phyloP scores from a whole-genome alignment of 2,329 filamentous ascomycete species.

The Botryosphaeria dothidea region DNA sequence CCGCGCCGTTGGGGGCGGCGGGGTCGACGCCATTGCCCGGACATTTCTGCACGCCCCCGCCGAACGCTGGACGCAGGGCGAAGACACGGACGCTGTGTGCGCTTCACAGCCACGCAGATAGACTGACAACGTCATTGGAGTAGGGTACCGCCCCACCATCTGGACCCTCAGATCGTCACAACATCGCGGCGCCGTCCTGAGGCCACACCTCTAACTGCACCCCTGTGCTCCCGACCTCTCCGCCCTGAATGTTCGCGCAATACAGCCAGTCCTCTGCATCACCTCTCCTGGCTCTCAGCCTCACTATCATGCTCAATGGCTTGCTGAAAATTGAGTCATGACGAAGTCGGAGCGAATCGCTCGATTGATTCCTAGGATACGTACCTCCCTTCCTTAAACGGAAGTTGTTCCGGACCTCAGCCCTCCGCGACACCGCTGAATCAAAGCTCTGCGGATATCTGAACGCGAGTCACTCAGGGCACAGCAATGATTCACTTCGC shows the following conservation, averaged over 20 bases:
- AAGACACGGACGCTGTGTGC: background rate
- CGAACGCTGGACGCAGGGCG: background rate
- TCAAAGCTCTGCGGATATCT: background rate
- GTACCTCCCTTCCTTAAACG: background rate
- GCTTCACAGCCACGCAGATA: background rate
- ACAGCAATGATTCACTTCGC: background rate
- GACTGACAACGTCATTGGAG: background rate
- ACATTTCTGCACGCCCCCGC: background rate
- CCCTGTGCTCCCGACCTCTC: background rate
- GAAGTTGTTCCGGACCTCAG: background rate
- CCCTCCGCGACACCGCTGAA: background rate
- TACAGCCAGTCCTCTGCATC: background rate
- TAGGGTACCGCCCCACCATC: background rate
- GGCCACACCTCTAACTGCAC: background rate
- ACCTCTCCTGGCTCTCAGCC: background rate
- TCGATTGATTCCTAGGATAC: background rate
- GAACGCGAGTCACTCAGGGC: background rate
- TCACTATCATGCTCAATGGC: too few relatives aligned
- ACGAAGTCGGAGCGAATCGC: background rate
- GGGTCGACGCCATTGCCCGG: background rate
- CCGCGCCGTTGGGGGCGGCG: background rate
- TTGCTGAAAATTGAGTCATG: background rate
- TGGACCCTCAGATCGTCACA: background rate
- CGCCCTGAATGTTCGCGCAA: background rate
- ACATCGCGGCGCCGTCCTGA: background rate